Evolutionary conservation across 805 yeast species (phyloP).

Genomic region (Metschnikowia hibisci): DNA sequence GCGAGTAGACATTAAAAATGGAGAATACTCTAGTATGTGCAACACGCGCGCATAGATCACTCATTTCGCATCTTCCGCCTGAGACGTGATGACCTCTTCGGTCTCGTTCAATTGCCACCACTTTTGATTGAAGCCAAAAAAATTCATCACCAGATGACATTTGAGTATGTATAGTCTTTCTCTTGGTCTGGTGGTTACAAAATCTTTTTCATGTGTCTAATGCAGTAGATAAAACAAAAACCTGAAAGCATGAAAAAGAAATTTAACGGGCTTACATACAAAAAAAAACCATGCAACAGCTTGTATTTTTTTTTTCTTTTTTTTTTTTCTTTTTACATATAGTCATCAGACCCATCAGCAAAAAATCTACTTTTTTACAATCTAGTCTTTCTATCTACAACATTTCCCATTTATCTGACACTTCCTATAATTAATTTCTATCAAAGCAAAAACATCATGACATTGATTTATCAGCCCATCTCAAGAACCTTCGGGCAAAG

Average conservation of each 20-base stretch:
- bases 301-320: conserved; percentile 8
- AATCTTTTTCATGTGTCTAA: too few relatives aligned
- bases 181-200: too few relatives aligned
- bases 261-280: conserved; percentile 9
- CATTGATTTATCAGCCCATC: conserved; percentile 33
- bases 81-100: conserved; percentile 4
- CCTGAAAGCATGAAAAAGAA: conserved; percentile 13
- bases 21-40: conserved; percentile 1
- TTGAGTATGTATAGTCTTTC: too few relatives aligned
- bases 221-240: neutral
- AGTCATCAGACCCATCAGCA: conserved; percentile 4
- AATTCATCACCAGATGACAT: too few relatives aligned
- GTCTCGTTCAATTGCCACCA: neutral
- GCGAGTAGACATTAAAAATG: neutral
- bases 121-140: too few relatives aligned
- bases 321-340: conserved; percentile 10
- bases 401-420: neutral
- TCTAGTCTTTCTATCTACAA: neutral
- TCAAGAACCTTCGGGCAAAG: conserved; percentile 27
- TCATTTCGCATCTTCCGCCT: conserved; percentile 1
- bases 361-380: neutral
- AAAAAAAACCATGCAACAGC: conserved; percentile 13
- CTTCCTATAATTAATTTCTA: neutral
- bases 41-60: conserved; percentile 7
- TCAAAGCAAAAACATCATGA: conserved; percentile 17